Evolutionary conservation across 495 filamentous ascomycete species (phyloP), one percentile per base, ranked within the genome.

Genomic region (Penicillium argentinense): DNA sequence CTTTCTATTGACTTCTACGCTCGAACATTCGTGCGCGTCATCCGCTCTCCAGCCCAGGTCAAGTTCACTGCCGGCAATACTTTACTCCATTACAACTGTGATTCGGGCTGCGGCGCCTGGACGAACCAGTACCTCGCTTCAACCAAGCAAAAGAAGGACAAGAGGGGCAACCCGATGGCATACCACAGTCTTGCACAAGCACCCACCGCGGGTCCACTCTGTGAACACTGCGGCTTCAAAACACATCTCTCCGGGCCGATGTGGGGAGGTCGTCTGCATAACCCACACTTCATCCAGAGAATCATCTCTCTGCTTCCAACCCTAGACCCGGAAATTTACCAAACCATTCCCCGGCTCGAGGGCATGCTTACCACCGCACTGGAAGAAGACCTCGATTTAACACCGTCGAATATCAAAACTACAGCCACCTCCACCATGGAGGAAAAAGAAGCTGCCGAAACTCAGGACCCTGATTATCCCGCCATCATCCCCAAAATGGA

Each of bases 1-100:
- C 77, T 99, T 5, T 95, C 87, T 9, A 93, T 97, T 43, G 93
- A 99, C 64, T 99, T 89, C 62, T 99, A 99, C 61, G 78, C 81
- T n/a, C 81, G 95, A 33, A 73, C 96, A 1, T 99, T 97, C 60
- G 84, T 99, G 44, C 84, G 88, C 1, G 74, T 99, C 23, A 74
- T 79, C 45, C 86, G 80, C 36, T 89, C 86, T 2, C 84, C 90
- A 0, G 82, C 81, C 0, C 81, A 89, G 45, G 91, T 97, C 42
- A 99, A 99, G 59, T 89, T 91, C 44, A 76, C 88, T 11, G 86
- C 87, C 3, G 84, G 88, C 14, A 96, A 89, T 59, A 95, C 86
- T 0, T 96, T 99, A 90, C 39, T 95, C 0, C 86, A 95, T 2
- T 96, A 96, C 68, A 88, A 80, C 56, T 99, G 93, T 57, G 90